A percentile compares a stretch with the other conserved stretches of the same genome.
These are phyloP conservation scores for Cladosporium cucumerinum DNA, from an alignment of 2,329 filamentous ascomycete genomes.

Conservation along the genomic window DNA sequence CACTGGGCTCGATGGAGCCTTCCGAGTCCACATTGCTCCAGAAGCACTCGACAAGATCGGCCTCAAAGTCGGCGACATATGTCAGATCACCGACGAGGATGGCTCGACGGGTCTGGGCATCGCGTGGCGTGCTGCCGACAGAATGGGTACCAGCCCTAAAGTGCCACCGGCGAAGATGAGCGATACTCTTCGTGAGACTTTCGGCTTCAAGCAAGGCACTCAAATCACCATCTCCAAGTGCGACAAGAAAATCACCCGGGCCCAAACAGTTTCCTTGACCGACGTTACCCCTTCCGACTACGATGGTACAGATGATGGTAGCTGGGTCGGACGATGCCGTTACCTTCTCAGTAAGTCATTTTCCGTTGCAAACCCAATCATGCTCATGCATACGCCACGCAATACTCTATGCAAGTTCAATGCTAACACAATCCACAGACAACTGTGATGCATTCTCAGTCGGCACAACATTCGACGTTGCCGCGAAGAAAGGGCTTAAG, in stretches of 20 bases:
- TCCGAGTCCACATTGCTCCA: conserved; percentile 56
- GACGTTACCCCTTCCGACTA: conserved; percentile 50
- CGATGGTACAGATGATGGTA: conserved; percentile 31
- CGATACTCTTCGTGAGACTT: conserved; percentile 68
- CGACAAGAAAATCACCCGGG: conserved; percentile 50
- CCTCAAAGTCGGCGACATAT: conserved; percentile 58
- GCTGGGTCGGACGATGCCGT: conserved; percentile 31
- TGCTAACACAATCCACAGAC: conserved; percentile 30
- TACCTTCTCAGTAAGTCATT: conserved; percentile 1
- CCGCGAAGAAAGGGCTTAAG: conserved; percentile 54
- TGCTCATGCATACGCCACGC: too few relatives aligned
- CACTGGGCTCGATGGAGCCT: conserved; percentile 50
- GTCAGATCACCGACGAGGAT: conserved; percentile 47
- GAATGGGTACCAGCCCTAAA: conserved; percentile 55
- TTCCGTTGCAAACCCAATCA: too few relatives aligned
- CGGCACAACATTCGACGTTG: conserved; percentile 67
- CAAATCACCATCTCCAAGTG: conserved; percentile 60
- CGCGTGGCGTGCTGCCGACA: conserved; percentile 56
- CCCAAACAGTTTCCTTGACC: conserved; percentile 57
- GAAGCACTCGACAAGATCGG: conserved; percentile 55
- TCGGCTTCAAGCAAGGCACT: conserved; percentile 69
- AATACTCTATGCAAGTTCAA: conserved; percentile 26
- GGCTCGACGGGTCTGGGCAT: conserved; percentile 54
- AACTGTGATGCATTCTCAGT: conserved; percentile 66
- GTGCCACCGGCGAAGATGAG: conserved; percentile 68